Base-by-base conservation (phyloP, 176 grass and related monocot species). In the Oryza meridionalis region DNA sequence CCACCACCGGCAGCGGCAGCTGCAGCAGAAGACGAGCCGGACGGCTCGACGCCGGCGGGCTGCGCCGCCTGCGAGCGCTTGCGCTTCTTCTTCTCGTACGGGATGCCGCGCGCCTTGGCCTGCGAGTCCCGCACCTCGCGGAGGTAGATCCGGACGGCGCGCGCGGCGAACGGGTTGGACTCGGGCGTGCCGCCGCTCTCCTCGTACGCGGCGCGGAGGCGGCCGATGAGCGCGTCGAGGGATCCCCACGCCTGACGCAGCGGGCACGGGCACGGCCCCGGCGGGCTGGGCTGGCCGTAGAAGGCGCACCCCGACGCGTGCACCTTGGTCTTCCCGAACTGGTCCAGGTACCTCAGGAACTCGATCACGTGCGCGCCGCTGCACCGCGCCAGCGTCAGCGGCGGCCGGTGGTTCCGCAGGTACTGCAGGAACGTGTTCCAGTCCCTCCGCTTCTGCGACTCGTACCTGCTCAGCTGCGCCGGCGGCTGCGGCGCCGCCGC, bases 261-360 rank as follows among this genome's bases (percentile, higher is more conserved):
- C 15, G 91, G 93, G 87, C 96, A 99, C 14, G 93, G 77, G 77
- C 96, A 99, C 1, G 91, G 90, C 16, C 73, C 93, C 6, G 96
- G 96, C 16, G 96, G 96, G 19, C 46, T 88, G 15, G 91, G 89
- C 45, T 96, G 96, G 74, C 96, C 96, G 82, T 85, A 99, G 93
- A 84, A 99, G 53, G 77, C 78, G 84, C 96, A 99, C 19, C 87
- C 89, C 5, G 3, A 11, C 2, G 59, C 66, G 88, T 99, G 96
- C 72, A 99, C 96, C 93, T 99, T 99, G 64, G 96, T 99, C 91
- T 99, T 99, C 37, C 96, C 96, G 81, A 99, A 99, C 93, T 96
- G 96, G 62, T 99, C 93, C 13, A 96, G 90, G 65, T 99, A 99
- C 50, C 90, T 51, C 9, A 99, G 88, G 78, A 99, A 99, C 88